Evolutionary conservation across 2,329 filamentous ascomycete genomes (phyloP).

Genomic region (Fusarium robinianum): DNA sequence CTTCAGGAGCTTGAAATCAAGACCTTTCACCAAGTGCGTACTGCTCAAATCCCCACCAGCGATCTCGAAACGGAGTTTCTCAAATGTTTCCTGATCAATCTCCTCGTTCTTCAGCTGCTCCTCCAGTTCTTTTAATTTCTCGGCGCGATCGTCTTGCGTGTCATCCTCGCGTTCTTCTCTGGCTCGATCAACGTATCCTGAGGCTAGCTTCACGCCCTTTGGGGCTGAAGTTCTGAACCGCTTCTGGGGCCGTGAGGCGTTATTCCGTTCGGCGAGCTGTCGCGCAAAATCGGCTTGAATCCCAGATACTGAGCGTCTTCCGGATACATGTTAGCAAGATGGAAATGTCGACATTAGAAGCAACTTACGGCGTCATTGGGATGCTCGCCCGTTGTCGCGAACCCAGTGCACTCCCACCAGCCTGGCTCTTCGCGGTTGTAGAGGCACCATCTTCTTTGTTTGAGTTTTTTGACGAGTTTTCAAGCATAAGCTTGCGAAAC

Average conservation of each 20-base stretch:
- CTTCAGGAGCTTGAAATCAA: constrained; percentile 82
- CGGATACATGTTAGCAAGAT: constrained; percentile 29
- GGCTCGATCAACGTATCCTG: constrained; percentile 84
- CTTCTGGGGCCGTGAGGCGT: constrained; percentile 62
- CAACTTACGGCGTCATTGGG: constrained; percentile 89
- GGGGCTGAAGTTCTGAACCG: constrained; percentile 80
- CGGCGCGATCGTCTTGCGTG: constrained; percentile 58
- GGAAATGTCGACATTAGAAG: neutral
- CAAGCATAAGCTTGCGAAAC: constrained; percentile 78
- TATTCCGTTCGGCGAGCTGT: constrained; percentile 77
- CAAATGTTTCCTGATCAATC: constrained; percentile 80
- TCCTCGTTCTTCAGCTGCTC: constrained; percentile 81
- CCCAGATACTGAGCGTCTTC: constrained; percentile 65
- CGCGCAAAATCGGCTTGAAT: constrained; percentile 73
- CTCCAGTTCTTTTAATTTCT: constrained; percentile 77
- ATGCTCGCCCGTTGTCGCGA: constrained; percentile 80
- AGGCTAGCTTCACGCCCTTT: constrained; percentile 78
- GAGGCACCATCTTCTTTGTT: constrained; percentile 53
- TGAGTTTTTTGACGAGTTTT: constrained; percentile 48
- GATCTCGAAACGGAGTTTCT: constrained; percentile 74
- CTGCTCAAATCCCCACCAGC: constrained; percentile 78
- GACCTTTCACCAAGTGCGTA: constrained; percentile 88
- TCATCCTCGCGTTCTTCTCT: constrained; percentile 63
- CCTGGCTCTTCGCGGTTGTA: constrained; percentile 34
- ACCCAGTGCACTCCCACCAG: constrained; percentile 61